Base-by-base conservation (phyloP, 805 yeast genomes). In the Saccharomycopsis olivae region DNA sequence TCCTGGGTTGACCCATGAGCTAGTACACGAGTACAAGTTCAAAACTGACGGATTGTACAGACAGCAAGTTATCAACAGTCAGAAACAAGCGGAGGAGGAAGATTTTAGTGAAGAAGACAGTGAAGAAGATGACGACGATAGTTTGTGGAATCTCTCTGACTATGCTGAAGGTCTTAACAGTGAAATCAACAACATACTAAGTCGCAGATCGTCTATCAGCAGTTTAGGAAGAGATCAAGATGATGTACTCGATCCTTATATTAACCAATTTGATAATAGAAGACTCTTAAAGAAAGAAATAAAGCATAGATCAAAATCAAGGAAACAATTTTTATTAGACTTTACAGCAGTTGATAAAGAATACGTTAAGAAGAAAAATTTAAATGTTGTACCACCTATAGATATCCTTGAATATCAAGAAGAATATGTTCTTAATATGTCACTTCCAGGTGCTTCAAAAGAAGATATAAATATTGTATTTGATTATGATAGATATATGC, bases 361-460 rank as follows among this genome's bases (percentile, higher is more conserved):
- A 23, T 23, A 23, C 10, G 10, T 23, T 23, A 10, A 23, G 10
- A 23, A 23, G 10, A 42, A 40, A 33, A 36, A 43, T 13, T 28
- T 43, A 5, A 35, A 30, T 5, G 44, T 46, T 5, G 16, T 25
- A 13, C 65, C 66, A 44, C 54, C 65, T 20, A 51, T 57, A 21
- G 53, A 54, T 38, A 62, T 60, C 40, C 38, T 62, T 14, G 51
- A 44, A 17, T 52, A 56, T 36, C 56, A 60, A 1, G 58, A 57
- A 3, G 71, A 66, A 48, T 51, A 64, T 35, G 68, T 65, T 36
- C 56, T 67, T 25, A 41, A 47, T 24, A 15, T 47, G 11, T 24
- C 41, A 14, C 17, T 47, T 8, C 46, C 48, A 9, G 49, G 49
- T 4, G 43, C 41, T n/a, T 17, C 36, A 2, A 46, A 36, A 30